Evolutionary conservation across 179 eudicot species (phyloP).

Genomic region (Actinidia polygama): DNA sequence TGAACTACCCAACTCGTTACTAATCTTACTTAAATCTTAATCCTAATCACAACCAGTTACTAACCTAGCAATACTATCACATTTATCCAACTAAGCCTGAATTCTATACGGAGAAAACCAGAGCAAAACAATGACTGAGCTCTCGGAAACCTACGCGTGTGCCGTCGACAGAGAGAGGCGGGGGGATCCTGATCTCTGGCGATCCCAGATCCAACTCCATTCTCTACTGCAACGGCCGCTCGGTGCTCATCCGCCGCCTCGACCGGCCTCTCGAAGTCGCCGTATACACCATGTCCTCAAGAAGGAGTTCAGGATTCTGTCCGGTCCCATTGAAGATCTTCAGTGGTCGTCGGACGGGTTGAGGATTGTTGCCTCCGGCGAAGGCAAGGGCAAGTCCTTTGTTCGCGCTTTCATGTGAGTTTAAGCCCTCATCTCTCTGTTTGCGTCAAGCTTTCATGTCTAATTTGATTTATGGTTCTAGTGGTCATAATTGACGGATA

Average conservation of each 20-base stretch:
- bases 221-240: conserved; percentile 87
- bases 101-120: not conserved
- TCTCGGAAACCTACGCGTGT: conserved; percentile 86
- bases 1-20: too few species aligned
- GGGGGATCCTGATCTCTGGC: conserved; percentile 92
- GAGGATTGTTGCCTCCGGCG: conserved; percentile 93
- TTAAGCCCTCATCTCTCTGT: not conserved
- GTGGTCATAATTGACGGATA: too few species aligned
- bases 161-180: conserved; percentile 94
- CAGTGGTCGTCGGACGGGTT: conserved; percentile 87
- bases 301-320: conserved; percentile 82
- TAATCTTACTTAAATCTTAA: too few species aligned
- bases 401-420: conserved; percentile 94
- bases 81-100: too few species aligned
- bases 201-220: conserved; percentile 79
- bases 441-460: not conserved
- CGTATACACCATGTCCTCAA: conserved; percentile 78
- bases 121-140: conserved; percentile 42
- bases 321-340: conserved; percentile 93
- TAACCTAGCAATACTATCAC: too few species aligned
- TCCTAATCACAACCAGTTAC: too few species aligned
- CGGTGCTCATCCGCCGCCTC: conserved; percentile 85
- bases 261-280: conserved; percentile 66
- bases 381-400: conserved; percentile 90
- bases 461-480: not conserved